These are phyloP conservation scores for Artemisia argyi DNA, from an alignment of 129 eudicot genomes.

Conservation along the genomic window DNA sequence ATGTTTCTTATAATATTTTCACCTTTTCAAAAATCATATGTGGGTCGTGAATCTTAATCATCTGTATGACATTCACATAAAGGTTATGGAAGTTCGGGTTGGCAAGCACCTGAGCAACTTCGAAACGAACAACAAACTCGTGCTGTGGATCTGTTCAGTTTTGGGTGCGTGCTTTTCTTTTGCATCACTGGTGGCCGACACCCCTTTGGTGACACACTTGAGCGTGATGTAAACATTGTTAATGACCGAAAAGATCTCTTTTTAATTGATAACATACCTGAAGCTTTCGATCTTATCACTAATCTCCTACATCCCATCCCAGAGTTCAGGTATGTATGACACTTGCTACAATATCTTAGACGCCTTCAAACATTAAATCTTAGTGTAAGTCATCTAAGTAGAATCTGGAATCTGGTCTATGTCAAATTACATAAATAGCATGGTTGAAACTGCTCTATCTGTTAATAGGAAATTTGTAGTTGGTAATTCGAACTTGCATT, in stretches of 20 bases:
- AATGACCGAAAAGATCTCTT: constrained; percentile 69
- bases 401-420: not conserved
- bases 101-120: constrained; percentile 98
- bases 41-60: constrained; percentile 16
- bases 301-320: constrained; percentile 69
- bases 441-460: not conserved
- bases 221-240: constrained; percentile 78
- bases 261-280: constrained; percentile 77
- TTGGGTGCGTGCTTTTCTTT: constrained; percentile 86
- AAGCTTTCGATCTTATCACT: constrained; percentile 73
- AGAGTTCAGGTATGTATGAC: constrained; percentile 71
- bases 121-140: constrained; percentile 78
- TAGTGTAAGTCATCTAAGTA: not conserved
- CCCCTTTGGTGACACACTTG: constrained; percentile 79
- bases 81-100: constrained; percentile 94
- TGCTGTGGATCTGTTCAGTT: constrained; percentile 81
- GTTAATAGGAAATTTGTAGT: no score
- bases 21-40: not conserved
- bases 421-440: not conserved
- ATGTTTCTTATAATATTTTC: not conserved
- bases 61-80: constrained; percentile 12
- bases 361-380: not conserved
- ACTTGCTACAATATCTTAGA: not conserved
- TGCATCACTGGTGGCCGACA: constrained; percentile 90
- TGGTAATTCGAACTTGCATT: no score